These are phyloP conservation scores for Suhomyces kilbournensis DNA, from an alignment of 805 yeast genomes.

Conservation along the genomic window DNA sequence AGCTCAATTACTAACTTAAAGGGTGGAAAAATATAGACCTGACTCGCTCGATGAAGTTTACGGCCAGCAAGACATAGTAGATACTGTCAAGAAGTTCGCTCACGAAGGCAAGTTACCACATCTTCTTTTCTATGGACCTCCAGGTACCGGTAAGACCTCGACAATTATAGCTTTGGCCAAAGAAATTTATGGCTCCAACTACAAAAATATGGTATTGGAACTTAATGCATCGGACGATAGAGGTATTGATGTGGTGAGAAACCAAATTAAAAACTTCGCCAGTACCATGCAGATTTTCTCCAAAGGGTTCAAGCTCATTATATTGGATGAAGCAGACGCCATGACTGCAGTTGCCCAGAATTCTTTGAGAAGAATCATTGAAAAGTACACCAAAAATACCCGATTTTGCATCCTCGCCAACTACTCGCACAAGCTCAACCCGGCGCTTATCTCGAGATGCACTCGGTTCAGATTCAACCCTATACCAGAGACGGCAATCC, in stretches of 20 bases:
- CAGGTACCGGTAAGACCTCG: slow-evolving; percentile 92
- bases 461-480: slow-evolving; percentile 94
- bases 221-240: slow-evolving; percentile 96
- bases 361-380: slow-evolving; percentile 80
- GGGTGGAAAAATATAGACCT: slow-evolving; percentile 97
- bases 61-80: slow-evolving; percentile 85
- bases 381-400: slow-evolving; percentile 91
- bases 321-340: slow-evolving; percentile 96
- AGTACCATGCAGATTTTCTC: slow-evolving; percentile 90
- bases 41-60: slow-evolving; percentile 76
- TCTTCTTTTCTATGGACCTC: slow-evolving; percentile 90
- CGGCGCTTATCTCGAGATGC: slow-evolving; percentile 91
- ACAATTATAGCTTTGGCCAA: slow-evolving; percentile 83
- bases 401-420: slow-evolving; percentile 94
- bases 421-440: slow-evolving; percentile 91
- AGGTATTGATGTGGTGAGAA: slow-evolving; percentile 97
- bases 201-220: slow-evolving; percentile 87
- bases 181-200: slow-evolving; percentile 79
- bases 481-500: slow-evolving; percentile 62
- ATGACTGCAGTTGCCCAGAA: slow-evolving; percentile 87
- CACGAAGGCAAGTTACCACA: slow-evolving; percentile 85
- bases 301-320: slow-evolving; percentile 80
- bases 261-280: slow-evolving; percentile 95
- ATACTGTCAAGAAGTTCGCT: slow-evolving; percentile 81
- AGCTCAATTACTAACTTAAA: slow-evolving; percentile 19